Conservation (phyloP, 108 stramenopile genomes). For the Skeletonema menzelii region DNA sequence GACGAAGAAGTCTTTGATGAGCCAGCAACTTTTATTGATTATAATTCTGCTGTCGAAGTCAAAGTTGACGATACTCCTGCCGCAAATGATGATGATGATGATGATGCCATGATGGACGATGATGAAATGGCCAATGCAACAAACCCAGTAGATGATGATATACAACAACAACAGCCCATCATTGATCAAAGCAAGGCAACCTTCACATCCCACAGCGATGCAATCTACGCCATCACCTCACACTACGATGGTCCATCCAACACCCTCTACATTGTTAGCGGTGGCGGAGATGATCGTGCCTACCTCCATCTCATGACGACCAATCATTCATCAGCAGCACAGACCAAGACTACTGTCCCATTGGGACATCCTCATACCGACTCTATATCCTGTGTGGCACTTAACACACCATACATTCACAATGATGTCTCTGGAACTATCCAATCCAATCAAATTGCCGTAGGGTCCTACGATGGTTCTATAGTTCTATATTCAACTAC, state of each 20-base stretch:
- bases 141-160: conserved; percentile 22
- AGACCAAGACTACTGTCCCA: conserved; percentile 20
- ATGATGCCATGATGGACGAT: conserved; percentile 66
- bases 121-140: conserved; percentile 13
- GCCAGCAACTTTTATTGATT: conserved; percentile 63
- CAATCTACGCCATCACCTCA: conserved; percentile 66
- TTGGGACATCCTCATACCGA: conserved; percentile 80
- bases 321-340: conserved; percentile 3
- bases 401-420: conserved; percentile 64
- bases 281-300: conserved; percentile 94
- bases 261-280: conserved; percentile 63
- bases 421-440: conserved; percentile 40
- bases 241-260: conserved; percentile 59
- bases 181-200: conserved; percentile 52
- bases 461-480: conserved; percentile 86
- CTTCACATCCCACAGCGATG: conserved; percentile 60
- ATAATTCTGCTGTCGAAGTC: conserved; percentile 78
- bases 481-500: conserved; percentile 80
- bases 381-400: conserved; percentile 83
- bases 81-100: conserved; percentile 70
- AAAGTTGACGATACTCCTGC: conserved; percentile 67
- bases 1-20: conserved; percentile 53
- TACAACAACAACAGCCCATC: not conserved
- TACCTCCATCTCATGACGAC: conserved; percentile 64
- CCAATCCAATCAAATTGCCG: conserved; percentile 62